Base-by-base conservation (phyloP, 148 eudicot species). In the Beta vulgaris region DNA sequence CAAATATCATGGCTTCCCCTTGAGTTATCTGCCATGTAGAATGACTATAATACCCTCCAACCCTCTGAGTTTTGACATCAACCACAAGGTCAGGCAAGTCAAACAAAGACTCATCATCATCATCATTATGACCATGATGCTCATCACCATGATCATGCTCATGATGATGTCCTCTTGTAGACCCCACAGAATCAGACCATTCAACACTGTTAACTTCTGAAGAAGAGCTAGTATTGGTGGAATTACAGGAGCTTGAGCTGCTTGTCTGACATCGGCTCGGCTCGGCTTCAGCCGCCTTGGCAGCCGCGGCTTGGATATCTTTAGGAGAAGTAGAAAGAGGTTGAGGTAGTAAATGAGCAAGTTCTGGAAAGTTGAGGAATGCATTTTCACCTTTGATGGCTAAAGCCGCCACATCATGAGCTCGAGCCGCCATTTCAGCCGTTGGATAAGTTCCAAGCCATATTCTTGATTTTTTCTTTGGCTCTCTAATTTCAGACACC, bases 341-440 rank as follows among this genome's bases (percentile, higher is more conserved):
- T 0, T 82, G 87, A 23, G 91, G 91, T 3, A 88, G 69, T 32
- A 73, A 31, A 63, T 86, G 86, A 15, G 85, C 81, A 35, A 84
- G 46, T 11, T 84, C 71, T 3, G 91, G 91, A 54, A 88, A 88
- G 40, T 88, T 88, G 59, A 88, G 91, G 46, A 82, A 77, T 42
- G 89, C 89, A 63, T 85, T 79, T 0, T 66, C 75, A 46, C 91
- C 91, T 77, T 88, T 88, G 81, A 88, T 86, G 83, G 91, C 91
- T 55, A 88, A 44, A 57, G 91, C 86, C 58, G 91, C 91, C 67
- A 86, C 91, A 69, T 88, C 91, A 58, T 88, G 91, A 18, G 91
- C 91, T 65, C 87, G 84, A 74, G 91, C 91, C 57, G 91, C 91
- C 91, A 88, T 88, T 82, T 86, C 85, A 28, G 91, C 91, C 68